Conservation (phyloP, 768 basidiomycete species). For the Melanogaster broomeanus region DNA sequence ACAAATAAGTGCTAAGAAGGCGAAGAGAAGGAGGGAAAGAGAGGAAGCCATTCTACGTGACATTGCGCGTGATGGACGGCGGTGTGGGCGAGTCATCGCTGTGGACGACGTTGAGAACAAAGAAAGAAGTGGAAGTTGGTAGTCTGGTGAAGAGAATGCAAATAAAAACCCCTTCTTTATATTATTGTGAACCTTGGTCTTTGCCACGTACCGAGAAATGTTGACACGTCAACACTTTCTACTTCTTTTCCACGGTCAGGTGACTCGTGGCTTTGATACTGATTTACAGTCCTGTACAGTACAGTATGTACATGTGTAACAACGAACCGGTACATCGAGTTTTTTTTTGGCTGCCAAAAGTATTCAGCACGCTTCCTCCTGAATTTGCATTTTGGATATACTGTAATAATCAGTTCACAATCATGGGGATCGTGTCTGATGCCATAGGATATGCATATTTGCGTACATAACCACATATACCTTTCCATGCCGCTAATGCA, state of each 20-base stretch:
- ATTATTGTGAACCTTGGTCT: conserved; percentile 4
- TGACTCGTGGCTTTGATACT: conserved; percentile 1
- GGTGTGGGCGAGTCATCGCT: conserved; percentile 27
- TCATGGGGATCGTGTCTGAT: too few relatives aligned
- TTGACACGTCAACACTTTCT: conserved; percentile 32
- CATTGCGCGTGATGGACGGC: conserved; percentile 57
- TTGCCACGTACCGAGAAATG: conserved; percentile 29
- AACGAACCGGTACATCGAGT: too few relatives aligned
- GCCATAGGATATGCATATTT: conserved; percentile 34
- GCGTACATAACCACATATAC: conserved; percentile 28
- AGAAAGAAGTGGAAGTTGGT: conserved; percentile 5
- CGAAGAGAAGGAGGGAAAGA: conserved; percentile 59
- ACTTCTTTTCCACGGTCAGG: conserved; percentile 28
- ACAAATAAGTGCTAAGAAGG: conserved; percentile 70
- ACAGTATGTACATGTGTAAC: background rate
- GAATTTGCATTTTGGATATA: too few relatives aligned
- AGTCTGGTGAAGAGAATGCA: conserved; percentile 2
- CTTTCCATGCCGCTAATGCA: conserved; percentile 18
- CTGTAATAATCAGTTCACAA: too few relatives aligned
- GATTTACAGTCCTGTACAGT: background rate
- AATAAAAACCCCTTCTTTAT: conserved; percentile 15
- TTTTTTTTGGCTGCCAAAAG: too few relatives aligned
- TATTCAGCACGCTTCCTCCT: too few relatives aligned
- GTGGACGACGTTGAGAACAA: conserved; percentile 14
- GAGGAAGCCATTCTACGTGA: conserved; percentile 57